Base-by-base conservation (phyloP, 352 stramenopile species). In the Globisporangium cylindrosporum region DNA sequence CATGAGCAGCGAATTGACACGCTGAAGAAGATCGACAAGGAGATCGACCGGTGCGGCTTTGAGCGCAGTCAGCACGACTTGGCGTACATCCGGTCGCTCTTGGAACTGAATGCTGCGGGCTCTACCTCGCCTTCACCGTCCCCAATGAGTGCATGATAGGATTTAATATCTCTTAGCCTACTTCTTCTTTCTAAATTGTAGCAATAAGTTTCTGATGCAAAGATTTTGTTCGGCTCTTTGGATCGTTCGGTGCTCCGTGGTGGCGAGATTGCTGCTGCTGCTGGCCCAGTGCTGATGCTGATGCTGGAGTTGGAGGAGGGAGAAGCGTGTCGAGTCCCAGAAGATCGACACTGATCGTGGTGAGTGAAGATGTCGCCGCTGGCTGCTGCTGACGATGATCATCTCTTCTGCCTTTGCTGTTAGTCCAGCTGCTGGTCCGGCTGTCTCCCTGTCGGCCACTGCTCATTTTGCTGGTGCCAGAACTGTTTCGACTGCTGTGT, bases 21-120 rank as follows among this genome's bases (percentile, higher is more conserved):
- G 36, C 25, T 75, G 0, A n/a, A 68, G n/a, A 71, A 69, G 12
- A 78, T 92, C 38, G 73, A 65, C 12, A 81, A 81, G 41, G 82
- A 88, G 60, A 70, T 72, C 12, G 81, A 89, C 61, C 86, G 86
- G 34, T 89, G 81, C 29, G 51, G 78, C n/a, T 92, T 88, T 41
- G 81, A 89, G 22, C 80, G 81, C 18, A 79, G 71, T 20, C 82
- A 92, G 57, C 85, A 91, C 67, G 84, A 91, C 43, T 22, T 76
- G 4, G 64, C 63, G 54, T 86, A 82, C 61, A 80, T 92, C 51
- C 78, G 75, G 9, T 68, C 70, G 12, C 59, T 79, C 4, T n/a
- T 60, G 64, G 38, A 46, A 10, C 29, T 62, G 18, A 51, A 62
- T 6, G 32, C 25, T 36, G 32, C 43, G 18, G 24, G 8, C 3